These are phyloP conservation scores for Cocos nucifera DNA, from an alignment of 176 grass and related monocot genomes.

Conservation along the genomic window DNA sequence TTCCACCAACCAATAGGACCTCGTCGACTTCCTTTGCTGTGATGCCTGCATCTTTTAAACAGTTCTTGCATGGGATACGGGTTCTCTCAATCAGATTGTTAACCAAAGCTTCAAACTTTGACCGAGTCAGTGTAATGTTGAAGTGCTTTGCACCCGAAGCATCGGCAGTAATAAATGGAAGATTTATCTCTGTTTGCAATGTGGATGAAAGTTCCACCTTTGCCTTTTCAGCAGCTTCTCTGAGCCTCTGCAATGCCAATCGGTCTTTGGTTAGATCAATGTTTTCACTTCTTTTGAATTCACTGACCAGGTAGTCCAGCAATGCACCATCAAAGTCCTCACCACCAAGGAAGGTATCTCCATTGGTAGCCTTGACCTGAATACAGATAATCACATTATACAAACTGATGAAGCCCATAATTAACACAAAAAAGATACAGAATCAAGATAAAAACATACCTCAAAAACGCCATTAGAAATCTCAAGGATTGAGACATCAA, in stretches of 20 bases:
- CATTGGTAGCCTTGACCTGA: constrained; percentile 15
- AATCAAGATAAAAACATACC: not conserved
- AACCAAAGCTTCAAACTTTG: constrained; percentile 13
- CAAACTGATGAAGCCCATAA: not conserved
- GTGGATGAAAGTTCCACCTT: constrained; percentile 19
- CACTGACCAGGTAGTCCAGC: constrained; percentile 6
- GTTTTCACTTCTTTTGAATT: constrained; percentile 12
- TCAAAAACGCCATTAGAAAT: constrained; percentile 20
- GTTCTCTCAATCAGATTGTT: constrained; percentile 13
- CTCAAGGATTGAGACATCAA: constrained; percentile 20
- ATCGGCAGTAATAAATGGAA: constrained; percentile 18
- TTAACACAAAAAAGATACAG: too few species aligned
- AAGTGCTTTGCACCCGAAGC: constrained; percentile 16
- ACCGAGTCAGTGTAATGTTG: constrained; percentile 11
- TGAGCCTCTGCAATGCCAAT: constrained; percentile 5
- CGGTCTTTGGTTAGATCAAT: constrained; percentile 15
- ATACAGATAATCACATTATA: not conserved
- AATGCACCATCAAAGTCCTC: constrained; percentile 12
- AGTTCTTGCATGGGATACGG: constrained; percentile 4
- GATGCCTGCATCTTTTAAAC: constrained; percentile 14
- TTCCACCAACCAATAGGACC: constrained; percentile 12
- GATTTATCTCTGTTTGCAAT: constrained; percentile 11
- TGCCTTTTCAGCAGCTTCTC: constrained; percentile 15
- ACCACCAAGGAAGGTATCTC: constrained; percentile 11
- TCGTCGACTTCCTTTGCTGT: constrained; percentile 12